Conservation (phyloP, 2,329 filamentous ascomycete species). For the Blastomyces silverae region DNA sequence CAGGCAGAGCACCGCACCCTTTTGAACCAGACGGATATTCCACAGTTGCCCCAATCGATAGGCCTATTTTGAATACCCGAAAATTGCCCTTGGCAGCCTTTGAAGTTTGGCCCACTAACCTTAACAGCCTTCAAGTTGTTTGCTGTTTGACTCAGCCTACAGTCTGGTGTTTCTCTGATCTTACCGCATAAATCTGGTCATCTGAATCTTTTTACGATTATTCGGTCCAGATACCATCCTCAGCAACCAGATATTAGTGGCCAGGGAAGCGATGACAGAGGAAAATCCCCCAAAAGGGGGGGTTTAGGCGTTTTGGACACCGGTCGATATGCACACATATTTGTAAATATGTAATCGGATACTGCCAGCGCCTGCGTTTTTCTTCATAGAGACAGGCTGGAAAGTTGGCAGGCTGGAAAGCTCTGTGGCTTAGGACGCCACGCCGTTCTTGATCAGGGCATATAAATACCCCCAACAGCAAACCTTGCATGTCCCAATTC, state of each 20-base stretch:
- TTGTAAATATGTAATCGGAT: constrained; percentile 4
- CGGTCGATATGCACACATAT: constrained; percentile 1
- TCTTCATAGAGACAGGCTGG: background rate
- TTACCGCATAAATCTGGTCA: constrained; percentile 11
- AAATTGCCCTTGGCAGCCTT: background rate
- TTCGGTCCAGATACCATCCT: background rate
- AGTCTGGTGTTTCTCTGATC: background rate
- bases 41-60: constrained; percentile 6
- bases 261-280: background rate
- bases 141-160: constrained; percentile 2
- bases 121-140: background rate
- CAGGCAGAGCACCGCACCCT: constrained; percentile 5
- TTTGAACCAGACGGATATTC: constrained; percentile 13
- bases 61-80: constrained; percentile 10
- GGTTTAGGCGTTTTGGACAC: background rate
- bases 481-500: background rate
- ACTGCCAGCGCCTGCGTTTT: background rate
- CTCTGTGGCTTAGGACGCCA: background rate
- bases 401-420: background rate
- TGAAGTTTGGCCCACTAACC: constrained; percentile 12
- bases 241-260: constrained; percentile 3
- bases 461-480: background rate
- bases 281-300: background rate
- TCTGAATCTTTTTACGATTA: constrained; percentile 6
- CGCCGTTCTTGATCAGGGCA: background rate